Base-by-base conservation (phyloP, 148 eudicot species). In the Nepenthes mirabilis region DNA sequence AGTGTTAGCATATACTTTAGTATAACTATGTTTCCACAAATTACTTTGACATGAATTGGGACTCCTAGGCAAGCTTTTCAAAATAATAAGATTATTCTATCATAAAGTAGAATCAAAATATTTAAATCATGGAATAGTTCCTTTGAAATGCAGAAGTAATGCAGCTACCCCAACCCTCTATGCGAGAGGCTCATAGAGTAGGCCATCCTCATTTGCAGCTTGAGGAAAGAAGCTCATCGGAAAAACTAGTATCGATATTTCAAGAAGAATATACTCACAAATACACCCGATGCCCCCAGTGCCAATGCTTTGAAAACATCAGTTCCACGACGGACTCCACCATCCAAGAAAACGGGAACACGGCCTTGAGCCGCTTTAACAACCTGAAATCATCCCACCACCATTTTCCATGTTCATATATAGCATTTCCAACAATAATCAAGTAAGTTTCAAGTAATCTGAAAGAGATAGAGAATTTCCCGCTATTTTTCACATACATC, bases 241-340 rank as follows among this genome's bases (percentile, higher is more conserved):
- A 12, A n/a, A 5, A 49, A n/a, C 13, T 11, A 49, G 10, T n/a
- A 2, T 49, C 14, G 6, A 23, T 34, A 63, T 2, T 23, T 5
- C 11, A 13, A 32, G 34, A 64, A 51, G 36, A 50, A 37, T 58
- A 5, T 56, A 85, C 95, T 86, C 84, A 89, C 99, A 75, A 93
- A 93, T 58, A 93, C 68, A 54, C 99, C 99, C 55, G 95, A 64
- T 10, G 99, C 99, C 73, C 99, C 99, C 11, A 93, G 76, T 32
- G 99, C 99, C 70, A 93, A 73, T 11, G 99, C 99, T 82, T 93
- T 93, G 80, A 93, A 93, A 59, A 93, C 99, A 74, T 93, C 99
- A 35, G 99, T 93, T 71, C 99, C 99, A 73, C 99, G 96, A 1
- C 96, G 84, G 43, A 93, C 87, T 43, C 99, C 99, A 48, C 99